Conservation (phyloP, 768 basidiomycete genomes). For the Hemileccinum rubropunctum region DNA sequence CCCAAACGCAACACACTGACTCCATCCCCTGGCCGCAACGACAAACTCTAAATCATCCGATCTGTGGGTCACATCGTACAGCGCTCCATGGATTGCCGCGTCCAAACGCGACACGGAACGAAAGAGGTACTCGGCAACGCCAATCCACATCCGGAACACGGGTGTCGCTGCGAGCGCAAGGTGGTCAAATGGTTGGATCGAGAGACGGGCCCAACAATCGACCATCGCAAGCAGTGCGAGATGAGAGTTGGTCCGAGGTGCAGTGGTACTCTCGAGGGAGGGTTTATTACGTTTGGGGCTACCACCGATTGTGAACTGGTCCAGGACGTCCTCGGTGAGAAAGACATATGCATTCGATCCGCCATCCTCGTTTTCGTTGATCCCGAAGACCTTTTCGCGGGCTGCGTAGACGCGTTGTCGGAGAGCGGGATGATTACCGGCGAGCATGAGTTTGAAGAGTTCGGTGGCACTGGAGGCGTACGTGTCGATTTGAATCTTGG, state of each 20-base stretch:
- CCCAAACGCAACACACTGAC: conserved; percentile 90
- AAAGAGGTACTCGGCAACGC: conserved; percentile 95
- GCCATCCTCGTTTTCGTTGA: conserved; percentile 29
- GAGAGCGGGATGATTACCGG: conserved; percentile 50
- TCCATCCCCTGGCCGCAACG: conserved; percentile 92
- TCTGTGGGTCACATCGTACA: conserved; percentile 76
- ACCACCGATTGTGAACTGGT: conserved; percentile 82
- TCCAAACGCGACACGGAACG: conserved; percentile 61
- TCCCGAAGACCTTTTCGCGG: conserved; percentile 72
- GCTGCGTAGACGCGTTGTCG: conserved; percentile 72
- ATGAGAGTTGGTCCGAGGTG: conserved; percentile 72
- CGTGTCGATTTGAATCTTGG: conserved; percentile 85
- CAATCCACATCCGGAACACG: conserved; percentile 94
- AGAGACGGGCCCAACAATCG: conserved; percentile 90
- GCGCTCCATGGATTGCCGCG: conserved; percentile 68
- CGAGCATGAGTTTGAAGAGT: conserved; percentile 94
- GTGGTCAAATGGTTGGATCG: conserved; percentile 87
- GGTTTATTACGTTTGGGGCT: conserved; percentile 12
- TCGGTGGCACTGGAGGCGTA: conserved; percentile 84
- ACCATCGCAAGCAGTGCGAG: conserved; percentile 96
- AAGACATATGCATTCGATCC: conserved; percentile 63
- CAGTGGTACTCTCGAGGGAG: conserved; percentile 6
- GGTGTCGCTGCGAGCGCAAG: conserved; percentile 93
- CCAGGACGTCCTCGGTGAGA: conserved; percentile 79
- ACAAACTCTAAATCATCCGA: conserved; percentile 94